Base-by-base conservation (phyloP, 176 grass and related monocot genomes). In the Lolium perenne region DNA sequence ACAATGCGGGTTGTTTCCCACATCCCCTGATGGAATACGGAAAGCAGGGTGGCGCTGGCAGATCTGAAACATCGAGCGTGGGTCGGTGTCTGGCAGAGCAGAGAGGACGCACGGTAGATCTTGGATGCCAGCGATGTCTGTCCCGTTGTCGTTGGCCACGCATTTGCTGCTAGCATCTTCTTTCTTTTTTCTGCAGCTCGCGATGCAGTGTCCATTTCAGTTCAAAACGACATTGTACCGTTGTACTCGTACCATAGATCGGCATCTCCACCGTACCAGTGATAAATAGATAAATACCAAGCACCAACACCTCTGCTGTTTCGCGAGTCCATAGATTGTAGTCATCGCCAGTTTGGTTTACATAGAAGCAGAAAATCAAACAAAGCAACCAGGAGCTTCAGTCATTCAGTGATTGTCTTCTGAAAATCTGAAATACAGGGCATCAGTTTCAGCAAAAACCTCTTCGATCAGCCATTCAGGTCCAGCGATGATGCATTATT, bases 41-140 rank as follows among this genome's bases (percentile, higher is more conserved):
- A 56, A 25, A 48, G 54, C 10, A 58, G 26, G 17, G 72, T 70
- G 63, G 15, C 22, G 10, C 21, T 43, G 4, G 60, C 79, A 82
- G 79, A 67, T 74, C 76, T 67, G 54, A 80, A 71, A 55, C 76
- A 84, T 29, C 35, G 57, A 21, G 17, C 76, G 22, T 61, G 49
- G 70, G 50, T 40, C 68, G 76, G 62, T 65, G 62, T 6, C 63
- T 43, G 15, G 38, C 76, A 80, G 67, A 8, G 63, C 50, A 53
- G 72, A 50, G 6, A 56, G 70, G 46, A 25, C 60, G 61, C 1
- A 68, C 17, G 18, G 16, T 77, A 79, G 48, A 80, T 87, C 80
- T 67, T 26, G 60, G 77, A 25, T 85, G 40, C 69, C 77, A 76
- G 83, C 60, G 45, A 81, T 53, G 71, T 54, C 40, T 76, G 50